Conservation (phyloP, 179 eudicot genomes). For the Corrigiola litoralis region DNA sequence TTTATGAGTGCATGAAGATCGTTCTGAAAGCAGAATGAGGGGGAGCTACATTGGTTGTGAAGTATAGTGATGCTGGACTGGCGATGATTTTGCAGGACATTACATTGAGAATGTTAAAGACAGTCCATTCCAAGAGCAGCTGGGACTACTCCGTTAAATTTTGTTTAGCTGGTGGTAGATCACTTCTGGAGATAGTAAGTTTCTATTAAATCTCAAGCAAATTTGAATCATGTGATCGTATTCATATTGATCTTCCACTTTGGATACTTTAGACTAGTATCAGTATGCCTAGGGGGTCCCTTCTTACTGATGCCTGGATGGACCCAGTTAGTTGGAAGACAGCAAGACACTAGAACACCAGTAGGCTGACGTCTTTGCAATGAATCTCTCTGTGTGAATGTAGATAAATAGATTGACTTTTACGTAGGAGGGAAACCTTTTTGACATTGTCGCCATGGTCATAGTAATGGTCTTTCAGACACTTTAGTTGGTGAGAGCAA, state of each 20-base stretch:
- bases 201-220: neutral
- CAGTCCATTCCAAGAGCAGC: slow-evolving; percentile 1
- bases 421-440: neutral
- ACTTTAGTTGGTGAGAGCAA: neutral
- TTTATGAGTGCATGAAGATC: slow-evolving; percentile 70
- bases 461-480: neutral
- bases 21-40: slow-evolving; percentile 56
- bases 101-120: slow-evolving; percentile 5
- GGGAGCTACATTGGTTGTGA: neutral
- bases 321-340: neutral
- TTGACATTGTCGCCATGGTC: neutral
- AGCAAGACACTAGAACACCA: neutral
- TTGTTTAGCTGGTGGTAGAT: neutral
- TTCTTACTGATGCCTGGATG: neutral
- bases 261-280: neutral
- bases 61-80: neutral
- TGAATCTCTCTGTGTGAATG: slow-evolving; percentile 4
- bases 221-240: slow-evolving; percentile 1
- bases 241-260: neutral
- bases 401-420: neutral
- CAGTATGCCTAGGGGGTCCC: neutral
- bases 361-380: slow-evolving; percentile 6
- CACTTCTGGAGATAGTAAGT: neutral
- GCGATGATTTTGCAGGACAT: neutral
- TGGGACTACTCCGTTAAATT: neutral